Base-by-base conservation (phyloP, 2,329 filamentous ascomycete genomes). In the Fusarium sp. region DNA sequence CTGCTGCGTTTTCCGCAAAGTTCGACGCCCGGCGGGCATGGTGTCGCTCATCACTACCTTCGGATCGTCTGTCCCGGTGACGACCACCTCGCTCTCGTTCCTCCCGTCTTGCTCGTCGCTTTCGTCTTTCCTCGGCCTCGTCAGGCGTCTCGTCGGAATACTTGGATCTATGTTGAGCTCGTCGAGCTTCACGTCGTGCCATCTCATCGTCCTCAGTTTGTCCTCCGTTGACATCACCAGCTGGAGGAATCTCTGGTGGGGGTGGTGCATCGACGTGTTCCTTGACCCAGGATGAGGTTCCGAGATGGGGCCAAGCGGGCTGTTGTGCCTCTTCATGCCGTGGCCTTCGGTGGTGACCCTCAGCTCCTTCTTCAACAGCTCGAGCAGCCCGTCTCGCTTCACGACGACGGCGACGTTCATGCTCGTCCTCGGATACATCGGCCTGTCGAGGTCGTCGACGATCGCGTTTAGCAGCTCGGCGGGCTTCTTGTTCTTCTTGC, bases 241-340 rank as follows among this genome's bases (percentile, higher is more conserved):
- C 75, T 18, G 78, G 79, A 46, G 72, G 71, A 41, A 81, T 54
- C 0, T 83, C 82, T 2, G 86, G 87, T 3, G 88, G 88, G 4
- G 88, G 87, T 3, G 87, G 87, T 5, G 87, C 88, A 70, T 89
- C 88, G 4, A 85, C 87, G 71, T 89, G 85, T 14, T 90, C 88
- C 77, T 89, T 89, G 7, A 90, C 88, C 89, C 89, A 90, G 0
- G 87, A 90, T 11, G 86, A 88, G 0, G 88, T 90, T 27, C 88
- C 88, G 9, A 86, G 89, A 74, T 89, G 86, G 20, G 88, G 88
- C 88, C 88, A 90, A 12, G 81, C 81, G 11, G 82, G 67, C 10
- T 80, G 58, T 23, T 80, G 58, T 42, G 58, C 72, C 42, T 78
- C 75, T 25, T 76, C 82, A 30, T 79, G 76, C 16, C 75, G 78